Evolutionary conservation across 2,329 filamentous ascomycete genomes (phyloP), one percentile per base, ranked within the genome.

Genomic region (Erysiphe pulchra): DNA sequence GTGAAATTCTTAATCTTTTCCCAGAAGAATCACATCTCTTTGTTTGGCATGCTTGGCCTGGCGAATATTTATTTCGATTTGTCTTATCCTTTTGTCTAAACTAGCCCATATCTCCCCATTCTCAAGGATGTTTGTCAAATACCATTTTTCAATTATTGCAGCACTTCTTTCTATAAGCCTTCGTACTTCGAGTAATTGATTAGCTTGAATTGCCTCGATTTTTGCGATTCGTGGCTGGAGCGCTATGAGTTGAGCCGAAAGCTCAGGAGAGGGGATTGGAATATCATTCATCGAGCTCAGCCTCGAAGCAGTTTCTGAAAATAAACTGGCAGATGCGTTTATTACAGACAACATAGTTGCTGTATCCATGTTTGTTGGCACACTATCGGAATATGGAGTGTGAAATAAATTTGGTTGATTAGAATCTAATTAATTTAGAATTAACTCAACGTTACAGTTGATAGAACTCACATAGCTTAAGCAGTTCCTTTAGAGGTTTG

Each of bases 41-140:
- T 47, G 46, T 45, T 47, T 55, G 16, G 51, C 50, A 20, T 50
- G 33, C 17, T 49, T 46, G 18, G 49, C 50, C 20, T 24, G 20
- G 6, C 20, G 20, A 24, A 24, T 24, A 3, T 24, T 24, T 6
- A 3, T 54, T 46, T 59, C 57, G 5, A 56, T 52, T 16, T 48
- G 47, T 28, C 51, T 53, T 31, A 59, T 50, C 45, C 56, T 49
- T 30, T 51, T 54, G 45, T 58, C 56, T 24, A 58, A 34, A 24
- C 57, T 55, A 18, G 57, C 57, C 57, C 56, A 60, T 18, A 37
- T 51, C n/a, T 59, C 57, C 18, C 57, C 57, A 18, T 51, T 49
- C 16, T 50, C 46, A 14, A 59, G 42, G 38, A 59, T 47, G 47
- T 58, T 54, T 16, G 51, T 45, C 16, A 49, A 50, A 46, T 60